Evolutionary conservation across 306 rosid species (phyloP).

Genomic region (Prunus salicina): DNA sequence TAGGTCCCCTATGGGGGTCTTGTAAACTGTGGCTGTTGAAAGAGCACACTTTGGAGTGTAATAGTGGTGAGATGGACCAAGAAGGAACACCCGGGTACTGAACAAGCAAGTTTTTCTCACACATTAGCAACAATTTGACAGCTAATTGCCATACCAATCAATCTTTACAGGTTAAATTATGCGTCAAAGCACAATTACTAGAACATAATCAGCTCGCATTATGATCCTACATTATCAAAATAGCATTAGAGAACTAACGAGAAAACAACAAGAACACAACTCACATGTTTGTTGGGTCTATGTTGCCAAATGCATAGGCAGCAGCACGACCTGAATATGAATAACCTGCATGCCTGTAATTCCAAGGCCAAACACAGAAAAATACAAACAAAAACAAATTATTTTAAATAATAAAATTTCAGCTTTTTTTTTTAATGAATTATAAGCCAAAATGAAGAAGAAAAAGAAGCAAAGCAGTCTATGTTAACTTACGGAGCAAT

Average conservation of each 20-base stretch:
- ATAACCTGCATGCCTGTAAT: conserved; percentile 92
- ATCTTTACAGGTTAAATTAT: not conserved
- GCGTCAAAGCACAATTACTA: not conserved
- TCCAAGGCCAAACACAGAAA: conserved; percentile 19
- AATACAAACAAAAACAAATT: not conserved
- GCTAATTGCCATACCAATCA: not conserved
- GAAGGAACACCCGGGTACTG: conserved; percentile 89
- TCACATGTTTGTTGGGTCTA: conserved; percentile 86
- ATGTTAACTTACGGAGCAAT: conserved; percentile 85
- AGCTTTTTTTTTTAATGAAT: not conserved
- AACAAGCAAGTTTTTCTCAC: conserved; percentile 18
- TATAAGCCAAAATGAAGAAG: not conserved
- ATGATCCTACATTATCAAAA: not conserved
- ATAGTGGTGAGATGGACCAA: conserved; percentile 97
- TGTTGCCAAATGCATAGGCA: conserved; percentile 94
- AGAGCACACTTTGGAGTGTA: conserved; percentile 92
- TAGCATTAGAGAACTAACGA: not conserved
- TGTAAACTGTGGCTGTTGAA: conserved; percentile 79
- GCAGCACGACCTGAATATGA: conserved; percentile 97
- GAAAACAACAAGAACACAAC: conserved; percentile 26
- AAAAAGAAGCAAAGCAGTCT: not conserved
- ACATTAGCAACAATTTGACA: conserved; percentile 15
- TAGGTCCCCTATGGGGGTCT: conserved; percentile 92
- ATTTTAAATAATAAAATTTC: not conserved
- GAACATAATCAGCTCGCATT: not conserved